Conservation (phyloP, 2,329 filamentous ascomycete species). For the Alternaria longipes region DNA sequence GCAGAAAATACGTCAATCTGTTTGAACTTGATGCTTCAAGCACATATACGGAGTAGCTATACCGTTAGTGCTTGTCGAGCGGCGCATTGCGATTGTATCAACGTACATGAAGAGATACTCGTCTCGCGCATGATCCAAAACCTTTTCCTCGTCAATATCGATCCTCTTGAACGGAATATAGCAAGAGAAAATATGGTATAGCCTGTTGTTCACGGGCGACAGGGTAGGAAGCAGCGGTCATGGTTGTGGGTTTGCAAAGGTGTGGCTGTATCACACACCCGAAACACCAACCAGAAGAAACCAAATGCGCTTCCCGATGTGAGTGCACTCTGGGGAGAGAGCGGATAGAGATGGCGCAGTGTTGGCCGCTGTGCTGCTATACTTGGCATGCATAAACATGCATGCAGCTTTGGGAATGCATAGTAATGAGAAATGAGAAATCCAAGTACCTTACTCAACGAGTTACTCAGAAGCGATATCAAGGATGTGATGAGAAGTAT, state of each 20-base stretch:
- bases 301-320: background rate
- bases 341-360: slow-evolving; percentile 33
- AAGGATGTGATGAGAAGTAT: slow-evolving; percentile 81
- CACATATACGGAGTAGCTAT: slow-evolving; percentile 64
- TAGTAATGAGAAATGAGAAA: slow-evolving; percentile 28
- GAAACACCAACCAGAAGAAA: slow-evolving; percentile 6
- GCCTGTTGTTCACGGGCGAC: background rate
- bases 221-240: slow-evolving; percentile 2
- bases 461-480: slow-evolving; percentile 81
- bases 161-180: slow-evolving; percentile 44
- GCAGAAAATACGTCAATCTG: slow-evolving; percentile 59
- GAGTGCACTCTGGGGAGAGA: slow-evolving; percentile 9
- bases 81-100: slow-evolving; percentile 15
- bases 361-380: slow-evolving; percentile 22
- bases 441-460: slow-evolving; percentile 66
- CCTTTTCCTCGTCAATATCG: slow-evolving; percentile 52
- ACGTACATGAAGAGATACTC: slow-evolving; percentile 81
- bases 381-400: slow-evolving; percentile 30
- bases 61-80: slow-evolving; percentile 63
- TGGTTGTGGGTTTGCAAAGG: slow-evolving; percentile 4
- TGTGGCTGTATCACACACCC: slow-evolving; percentile 15
- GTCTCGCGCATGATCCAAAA: slow-evolving; percentile 70
- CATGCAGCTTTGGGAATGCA: slow-evolving; percentile 16
- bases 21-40: slow-evolving; percentile 61
- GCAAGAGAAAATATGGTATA: background rate